phyloP scores from a whole-genome alignment of 768 basidiomycete genomes.

The Suillus cothurnatus region DNA sequence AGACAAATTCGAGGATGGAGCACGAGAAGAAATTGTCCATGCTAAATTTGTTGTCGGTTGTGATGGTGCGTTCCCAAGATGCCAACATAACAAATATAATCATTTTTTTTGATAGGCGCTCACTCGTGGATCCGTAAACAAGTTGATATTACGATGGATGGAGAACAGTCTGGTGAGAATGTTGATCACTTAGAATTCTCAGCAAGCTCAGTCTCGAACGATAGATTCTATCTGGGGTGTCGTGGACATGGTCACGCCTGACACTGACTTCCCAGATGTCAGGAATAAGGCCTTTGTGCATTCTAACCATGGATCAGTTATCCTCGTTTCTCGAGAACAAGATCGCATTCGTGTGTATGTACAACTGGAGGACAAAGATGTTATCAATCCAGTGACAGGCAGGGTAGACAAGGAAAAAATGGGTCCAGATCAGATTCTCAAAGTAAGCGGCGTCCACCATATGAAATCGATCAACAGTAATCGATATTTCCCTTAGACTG shows the following conservation, averaged over 20 bases:
- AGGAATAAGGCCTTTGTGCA: slow-evolving; percentile 52
- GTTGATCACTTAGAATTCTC: not conserved
- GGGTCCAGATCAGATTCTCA: slow-evolving; percentile 42
- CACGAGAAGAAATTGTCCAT: slow-evolving; percentile 54
- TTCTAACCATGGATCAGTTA: slow-evolving; percentile 49
- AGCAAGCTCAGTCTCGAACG: not conserved
- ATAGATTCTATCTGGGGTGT: slow-evolving; percentile 47
- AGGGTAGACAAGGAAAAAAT: slow-evolving; percentile 43
- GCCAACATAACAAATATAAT: not conserved
- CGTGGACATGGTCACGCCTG: slow-evolving; percentile 43
- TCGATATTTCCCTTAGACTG: slow-evolving; percentile 29
- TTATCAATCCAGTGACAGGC: slow-evolving; percentile 39
- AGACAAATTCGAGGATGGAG: slow-evolving; percentile 32
- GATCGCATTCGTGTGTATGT: slow-evolving; percentile 53
- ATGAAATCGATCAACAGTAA: not conserved
- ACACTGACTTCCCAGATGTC: slow-evolving; percentile 56
- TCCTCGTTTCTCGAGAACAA: slow-evolving; percentile 53
- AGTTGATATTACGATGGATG: slow-evolving; percentile 70
- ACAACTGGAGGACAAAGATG: slow-evolving; percentile 46
- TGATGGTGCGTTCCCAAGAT: slow-evolving; percentile 51
- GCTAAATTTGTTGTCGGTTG: slow-evolving; percentile 79
- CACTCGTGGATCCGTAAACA: slow-evolving; percentile 82
- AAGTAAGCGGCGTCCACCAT: slow-evolving; percentile 24
- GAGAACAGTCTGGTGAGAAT: slow-evolving; percentile 57
- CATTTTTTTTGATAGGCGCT: slow-evolving; percentile 50